Base-by-base conservation (phyloP, 441 rosid genomes). In the Cnidoscolus chayamansa region DNA sequence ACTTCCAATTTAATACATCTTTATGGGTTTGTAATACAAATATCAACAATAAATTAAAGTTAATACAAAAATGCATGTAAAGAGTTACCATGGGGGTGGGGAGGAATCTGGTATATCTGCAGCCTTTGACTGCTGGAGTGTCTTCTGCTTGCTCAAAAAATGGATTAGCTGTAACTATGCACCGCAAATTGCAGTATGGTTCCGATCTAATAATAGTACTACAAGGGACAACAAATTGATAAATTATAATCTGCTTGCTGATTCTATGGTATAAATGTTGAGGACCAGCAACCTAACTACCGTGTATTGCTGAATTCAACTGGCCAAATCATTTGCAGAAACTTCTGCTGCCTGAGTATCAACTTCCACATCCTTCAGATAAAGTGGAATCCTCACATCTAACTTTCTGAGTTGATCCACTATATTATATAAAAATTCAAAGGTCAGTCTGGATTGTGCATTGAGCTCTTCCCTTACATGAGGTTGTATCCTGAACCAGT, bases 401-500 rank as follows among this genome's bases (percentile, higher is more conserved):
- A 84, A 76, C 49, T 83, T 81, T 73, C 85, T 85, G 4, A 94
- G 88, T 76, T 77, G 87, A 72, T 88, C 87, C 16, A 89, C 94
- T 56, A 94, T 55, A 67, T 65, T 75, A 17, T 89, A 83, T 12
- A 94, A 87, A 79, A 88, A 94, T 78, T 94, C 98, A 65, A 92
- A 94, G 43, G 93, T 88, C 74, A 92, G 75, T 35, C 61, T 86
- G 0, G 86, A 80, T 57, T 90, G 93, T 30, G 90, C 77, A 74
- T 94, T 92, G 66, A 94, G 82, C 63, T 86, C 83, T 67, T 90
- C 92, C 75, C 97, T 84, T 53, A 92, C 87, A 12, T 84, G 85
- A 2, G 96, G 97, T 43, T 90, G 93, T 68, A 87, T 71, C 72
- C 82, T 86, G 81, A 94, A 94, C 98, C 97, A 90, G 15, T 86